Percentiles rank a stretch among this genome's conserved stretches.
Evolutionary conservation across 176 grass and related monocot species (phyloP).

Genomic region (Triticum monococcum): DNA sequence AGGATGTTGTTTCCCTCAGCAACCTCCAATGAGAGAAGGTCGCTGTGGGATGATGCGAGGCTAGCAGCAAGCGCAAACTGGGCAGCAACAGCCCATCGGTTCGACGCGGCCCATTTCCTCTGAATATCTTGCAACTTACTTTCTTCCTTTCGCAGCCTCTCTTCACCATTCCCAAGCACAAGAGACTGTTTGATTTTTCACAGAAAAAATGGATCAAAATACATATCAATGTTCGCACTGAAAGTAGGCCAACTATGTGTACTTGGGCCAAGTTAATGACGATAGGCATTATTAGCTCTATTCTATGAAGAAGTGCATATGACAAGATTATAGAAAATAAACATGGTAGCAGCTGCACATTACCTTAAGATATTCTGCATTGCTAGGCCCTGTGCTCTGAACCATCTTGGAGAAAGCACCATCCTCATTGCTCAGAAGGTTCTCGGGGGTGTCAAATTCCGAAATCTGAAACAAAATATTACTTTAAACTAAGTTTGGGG

Average conservation of each 20-base stretch:
- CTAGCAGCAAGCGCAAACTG: slow-evolving; percentile 78
- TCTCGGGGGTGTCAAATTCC: slow-evolving; percentile 90
- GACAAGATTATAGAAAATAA: not conserved
- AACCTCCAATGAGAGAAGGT: slow-evolving; percentile 68
- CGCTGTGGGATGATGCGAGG: slow-evolving; percentile 79
- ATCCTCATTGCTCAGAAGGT: slow-evolving; percentile 76
- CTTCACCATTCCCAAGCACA: slow-evolving; percentile 69
- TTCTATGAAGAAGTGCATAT: not conserved
- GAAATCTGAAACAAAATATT: slow-evolving; percentile 56
- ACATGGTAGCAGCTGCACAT: not conserved
- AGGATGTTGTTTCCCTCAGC: slow-evolving; percentile 75
- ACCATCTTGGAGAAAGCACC: slow-evolving; percentile 99
- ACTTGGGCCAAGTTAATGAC: not conserved
- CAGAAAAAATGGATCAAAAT: slow-evolving; percentile 34
- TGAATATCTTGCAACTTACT: slow-evolving; percentile 68
- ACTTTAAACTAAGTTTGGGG: slow-evolving; percentile 3
- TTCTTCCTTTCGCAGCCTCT: slow-evolving; percentile 62
- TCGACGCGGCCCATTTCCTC: slow-evolving; percentile 78
- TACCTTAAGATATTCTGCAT: slow-evolving; percentile 96
- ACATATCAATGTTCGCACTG: not conserved
- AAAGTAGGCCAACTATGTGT: not conserved
- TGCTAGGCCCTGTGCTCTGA: slow-evolving; percentile 89
- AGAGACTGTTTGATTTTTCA: slow-evolving; percentile 59
- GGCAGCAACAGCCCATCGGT: slow-evolving; percentile 85
- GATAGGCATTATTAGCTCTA: not conserved